Evolutionary conservation across 148 eudicot species (phyloP), one percentile per base, ranked within the genome.

Genomic region (Fagopyrum homotropicum): DNA sequence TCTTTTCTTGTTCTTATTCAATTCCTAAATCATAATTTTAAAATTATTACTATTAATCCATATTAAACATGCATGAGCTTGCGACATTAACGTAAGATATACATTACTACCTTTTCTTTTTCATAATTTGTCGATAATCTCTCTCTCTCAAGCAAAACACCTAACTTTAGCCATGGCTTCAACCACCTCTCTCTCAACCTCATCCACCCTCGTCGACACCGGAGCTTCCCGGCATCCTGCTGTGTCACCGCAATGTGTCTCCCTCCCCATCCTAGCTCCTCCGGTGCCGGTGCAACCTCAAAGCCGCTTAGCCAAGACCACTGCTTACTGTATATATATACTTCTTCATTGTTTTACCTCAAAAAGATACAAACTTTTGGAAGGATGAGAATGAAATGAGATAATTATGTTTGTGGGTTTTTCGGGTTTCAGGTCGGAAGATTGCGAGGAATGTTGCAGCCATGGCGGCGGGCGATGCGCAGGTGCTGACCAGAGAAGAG

Each of bases 381-480:
- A 35, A 35, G 40, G 40, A 35, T 35, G 40, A 22, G 26, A 22
- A 22, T 22, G 0, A 22, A 22, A 22, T 22, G 26, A 1, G 40
- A 35, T 35, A 15, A 10, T 68, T 17, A 0, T 10, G 40, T 56
- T 43, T 35, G 3, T 35, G 40, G 40, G 40, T 1, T 35, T 35
- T 35, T 35, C 40, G 40, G 1, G 4, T 77, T 73, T 69, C 82
- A 93, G 96, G 93, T 75, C 63, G 82, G 54, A 93, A 86, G 86
- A 59, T 89, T 14, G 92, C 88, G 9, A 84, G 98, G 80, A 88
- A 90, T 80, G 97, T 91, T 10, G 84, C 73, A 26, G 86, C 96
- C 35, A 84, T 87, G 97, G 92, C 97, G 9, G 45, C 96, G 3
- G 92, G 96, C 72, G 98, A 94, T 76, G 88, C 88, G 48, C 86